Evolutionary conservation across 169 alveolate genomes (phyloP).

Genomic region (Plasmodium berghei): DNA sequence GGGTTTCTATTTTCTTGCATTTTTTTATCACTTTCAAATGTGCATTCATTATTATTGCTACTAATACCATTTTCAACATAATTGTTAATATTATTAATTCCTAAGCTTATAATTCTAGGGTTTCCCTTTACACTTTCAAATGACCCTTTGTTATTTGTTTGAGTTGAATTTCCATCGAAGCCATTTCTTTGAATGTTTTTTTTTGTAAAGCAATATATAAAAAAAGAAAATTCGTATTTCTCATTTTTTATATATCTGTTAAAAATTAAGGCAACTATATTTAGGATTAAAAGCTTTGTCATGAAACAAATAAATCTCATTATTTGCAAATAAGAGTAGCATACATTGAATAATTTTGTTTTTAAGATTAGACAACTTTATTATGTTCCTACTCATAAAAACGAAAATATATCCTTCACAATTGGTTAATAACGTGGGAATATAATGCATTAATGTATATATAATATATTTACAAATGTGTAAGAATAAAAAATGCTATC

Average conservation of each 20-base stretch:
- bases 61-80: neutral
- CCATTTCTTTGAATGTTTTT: slow-evolving; percentile 7
- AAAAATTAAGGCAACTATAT: slow-evolving; percentile 24
- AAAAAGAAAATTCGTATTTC: slow-evolving; percentile 23
- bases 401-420: no score
- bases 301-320: slow-evolving; percentile 43
- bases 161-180: slow-evolving; percentile 4
- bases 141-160: neutral
- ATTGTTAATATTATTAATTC: neutral
- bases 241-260: slow-evolving; percentile 40
- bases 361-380: no score
- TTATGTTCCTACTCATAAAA: no score
- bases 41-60: neutral
- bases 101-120: neutral
- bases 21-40: slow-evolving; percentile 1
- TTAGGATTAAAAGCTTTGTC: slow-evolving; percentile 41
- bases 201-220: slow-evolving; percentile 47
- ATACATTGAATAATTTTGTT: no score
- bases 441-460: no score
- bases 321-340: slow-evolving; percentile 9
- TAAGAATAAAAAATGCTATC: no score
- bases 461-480: no score
- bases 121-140: neutral
- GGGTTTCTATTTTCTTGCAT: neutral
- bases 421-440: no score